A percentile compares a stretch with the other conserved stretches of the same genome.
phyloP scores from a whole-genome alignment of 768 basidiomycete species.

The Lactifluus rugatus region DNA sequence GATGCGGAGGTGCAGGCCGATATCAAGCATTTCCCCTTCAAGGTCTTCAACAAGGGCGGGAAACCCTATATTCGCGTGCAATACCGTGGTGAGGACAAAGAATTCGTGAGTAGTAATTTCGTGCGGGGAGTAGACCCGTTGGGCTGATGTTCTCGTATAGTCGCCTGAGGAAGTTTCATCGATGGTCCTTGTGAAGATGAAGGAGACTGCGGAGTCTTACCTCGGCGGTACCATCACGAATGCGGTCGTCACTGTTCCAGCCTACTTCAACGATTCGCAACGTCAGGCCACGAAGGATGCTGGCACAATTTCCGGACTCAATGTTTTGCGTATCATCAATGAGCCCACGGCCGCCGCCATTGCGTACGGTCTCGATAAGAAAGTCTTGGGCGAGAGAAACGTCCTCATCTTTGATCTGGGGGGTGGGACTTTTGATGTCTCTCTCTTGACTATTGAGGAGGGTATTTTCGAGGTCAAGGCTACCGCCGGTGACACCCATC shows the following conservation, averaged over 20 bases:
- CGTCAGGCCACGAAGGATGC: slow-evolving; percentile 98
- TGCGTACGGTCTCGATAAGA: slow-evolving; percentile 97
- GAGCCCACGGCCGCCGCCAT: slow-evolving; percentile 98
- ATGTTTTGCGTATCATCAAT: slow-evolving; percentile 97
- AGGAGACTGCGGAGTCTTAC: slow-evolving; percentile 96
- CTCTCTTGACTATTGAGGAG: slow-evolving; percentile 91
- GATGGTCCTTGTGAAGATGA: slow-evolving; percentile 97
- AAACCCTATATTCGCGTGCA: slow-evolving; percentile 85
- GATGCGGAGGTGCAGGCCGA: slow-evolving; percentile 79
- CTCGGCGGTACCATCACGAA: slow-evolving; percentile 75
- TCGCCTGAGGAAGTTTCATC: slow-evolving; percentile 97
- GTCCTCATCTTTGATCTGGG: slow-evolving; percentile 98
- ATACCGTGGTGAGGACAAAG: slow-evolving; percentile 90
- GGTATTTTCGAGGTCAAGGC: slow-evolving; percentile 99
- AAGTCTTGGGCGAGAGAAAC: slow-evolving; percentile 81
- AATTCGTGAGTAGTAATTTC: slow-evolving; percentile 55
- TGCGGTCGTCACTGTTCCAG: slow-evolving; percentile 93
- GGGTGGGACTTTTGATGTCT: slow-evolving; percentile 98
- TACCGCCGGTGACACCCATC: slow-evolving; percentile 95
- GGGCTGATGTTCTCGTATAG: slow-evolving; percentile 29
- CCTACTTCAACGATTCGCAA: slow-evolving; percentile 99
- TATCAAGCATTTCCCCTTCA: slow-evolving; percentile 91
- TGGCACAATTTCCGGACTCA: slow-evolving; percentile 86
- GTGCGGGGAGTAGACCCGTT: background rate
- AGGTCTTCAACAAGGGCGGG: slow-evolving; percentile 72